A percentile compares a stretch with the other conserved stretches of the same genome.
Conservation (phyloP, 73 alveolate species). For the Paramecium octaurelia region DNA sequence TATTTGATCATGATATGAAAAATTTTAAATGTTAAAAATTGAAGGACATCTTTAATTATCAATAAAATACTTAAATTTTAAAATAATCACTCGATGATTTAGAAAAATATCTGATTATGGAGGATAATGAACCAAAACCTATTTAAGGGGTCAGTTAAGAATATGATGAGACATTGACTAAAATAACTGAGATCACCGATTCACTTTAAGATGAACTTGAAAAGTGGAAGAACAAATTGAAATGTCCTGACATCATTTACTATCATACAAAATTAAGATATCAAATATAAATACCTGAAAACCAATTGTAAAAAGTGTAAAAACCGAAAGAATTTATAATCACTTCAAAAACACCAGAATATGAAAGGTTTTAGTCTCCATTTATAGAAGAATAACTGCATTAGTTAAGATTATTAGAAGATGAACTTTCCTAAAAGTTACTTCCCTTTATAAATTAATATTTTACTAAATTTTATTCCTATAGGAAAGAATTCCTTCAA, state of each 20-base stretch:
- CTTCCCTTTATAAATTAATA: slow-evolving; percentile 67
- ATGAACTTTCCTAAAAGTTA: slow-evolving; percentile 54
- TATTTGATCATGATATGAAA: slow-evolving; percentile 42
- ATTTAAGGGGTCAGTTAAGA: slow-evolving; percentile 67
- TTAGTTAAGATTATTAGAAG: slow-evolving; percentile 72
- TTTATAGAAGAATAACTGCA: slow-evolving; percentile 60
- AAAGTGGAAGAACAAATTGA: slow-evolving; percentile 40
- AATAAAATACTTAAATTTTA: slow-evolving; percentile 53
- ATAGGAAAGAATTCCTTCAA: slow-evolving; percentile 65
- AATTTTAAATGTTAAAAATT: slow-evolving; percentile 57
- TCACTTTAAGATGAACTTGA: slow-evolving; percentile 32
- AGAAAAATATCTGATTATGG: background rate
- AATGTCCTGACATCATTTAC: slow-evolving; percentile 33
- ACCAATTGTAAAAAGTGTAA: slow-evolving; percentile 60
- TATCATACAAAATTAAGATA: slow-evolving; percentile 76
- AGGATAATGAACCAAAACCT: slow-evolving; percentile 66
- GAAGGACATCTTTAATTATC: background rate
- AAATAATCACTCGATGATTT: background rate
- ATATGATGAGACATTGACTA: slow-evolving; percentile 68
- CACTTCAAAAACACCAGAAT: slow-evolving; percentile 73
- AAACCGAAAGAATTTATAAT: slow-evolving; percentile 76
- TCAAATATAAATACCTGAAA: slow-evolving; percentile 77
- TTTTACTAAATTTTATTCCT: slow-evolving; percentile 62
- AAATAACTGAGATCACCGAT: slow-evolving; percentile 25
- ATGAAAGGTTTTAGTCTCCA: slow-evolving; percentile 69